phyloP scores from a whole-genome alignment of 805 yeast genomes.

The Cyberlindnera mississippiensis region DNA sequence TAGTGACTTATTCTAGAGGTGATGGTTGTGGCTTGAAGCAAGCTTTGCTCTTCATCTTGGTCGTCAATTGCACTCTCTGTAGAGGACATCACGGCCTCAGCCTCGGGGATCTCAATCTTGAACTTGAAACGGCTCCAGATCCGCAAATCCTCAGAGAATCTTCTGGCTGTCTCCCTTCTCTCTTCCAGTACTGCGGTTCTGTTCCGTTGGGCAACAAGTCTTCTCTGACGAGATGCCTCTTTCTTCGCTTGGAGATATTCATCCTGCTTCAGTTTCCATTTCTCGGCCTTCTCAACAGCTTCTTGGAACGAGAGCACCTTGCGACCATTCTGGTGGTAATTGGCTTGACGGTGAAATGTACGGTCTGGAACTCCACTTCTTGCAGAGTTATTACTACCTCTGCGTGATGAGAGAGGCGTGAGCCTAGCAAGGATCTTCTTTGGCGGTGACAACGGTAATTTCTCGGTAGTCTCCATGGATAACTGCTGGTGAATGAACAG shows the following conservation, averaged over 20 bases:
- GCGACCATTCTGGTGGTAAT: no score
- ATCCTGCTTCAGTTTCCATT: slow-evolving; percentile 1
- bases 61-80: no score
- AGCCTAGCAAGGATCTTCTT: slow-evolving; percentile 7
- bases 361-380: neutral
- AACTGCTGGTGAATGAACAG: no score
- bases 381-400: neutral
- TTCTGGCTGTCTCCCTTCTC: slow-evolving; percentile 9
- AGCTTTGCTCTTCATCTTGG: no score
- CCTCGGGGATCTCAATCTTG: neutral
- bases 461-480: neutral
- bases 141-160: slow-evolving; percentile 6
- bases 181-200: slow-evolving; percentile 3
- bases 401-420: slow-evolving; percentile 4
- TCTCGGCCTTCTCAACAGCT: slow-evolving; percentile 1
- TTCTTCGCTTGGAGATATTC: neutral
- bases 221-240: neutral
- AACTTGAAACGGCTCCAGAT: slow-evolving; percentile 6
- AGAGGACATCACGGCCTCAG: neutral
- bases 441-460: slow-evolving; percentile 8
- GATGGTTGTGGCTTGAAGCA: neutral
- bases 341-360: neutral
- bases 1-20: neutral
- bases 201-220: slow-evolving; percentile 2
- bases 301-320: neutral